Evolutionary conservation across 768 basidiomycete genomes (phyloP), one percentile per base, ranked within the genome.

Genomic region (Collybiopsis luxurians): DNA sequence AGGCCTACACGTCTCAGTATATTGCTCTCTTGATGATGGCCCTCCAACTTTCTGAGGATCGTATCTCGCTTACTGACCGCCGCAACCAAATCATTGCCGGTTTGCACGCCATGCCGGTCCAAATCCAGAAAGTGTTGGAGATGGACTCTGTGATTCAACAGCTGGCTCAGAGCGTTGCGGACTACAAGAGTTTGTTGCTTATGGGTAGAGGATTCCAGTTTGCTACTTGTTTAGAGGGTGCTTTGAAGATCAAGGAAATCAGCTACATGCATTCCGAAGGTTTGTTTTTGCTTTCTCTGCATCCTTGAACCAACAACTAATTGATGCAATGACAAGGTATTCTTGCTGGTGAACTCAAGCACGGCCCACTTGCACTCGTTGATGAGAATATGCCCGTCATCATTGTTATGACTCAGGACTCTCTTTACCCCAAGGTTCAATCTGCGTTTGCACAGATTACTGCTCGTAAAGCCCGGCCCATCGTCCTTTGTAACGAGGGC

Each of bases 121-220:
- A 92, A 73, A 98, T 99, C 73, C 89, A 89, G 76, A 80, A 81
- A 56, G 87, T 98, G 15, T 86, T 99, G 47, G 82, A 85, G 51
- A 82, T 83, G 63, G 97, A 98, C 71, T 72, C 79, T 59, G 73
- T 71, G 17, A 78, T 97, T 59, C 89, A 95, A 69, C 80, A 89
- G 64, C 82, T 99, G 51, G 93, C 95, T 0, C 85, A 79, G n/a
- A 85, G 85, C 27, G 87, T 90, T 24, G 78, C 84, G 26, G 81
- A 85, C 71, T 90, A 94, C 70, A 89, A 92, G 68, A 92, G 89
- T 71, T 75, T 98, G 65, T 76, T 99, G 64, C 81, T 99, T 66
- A 98, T 99, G 95, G 97, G 97, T 55, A 80, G 97, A 69, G 97
- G 97, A 43, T 98, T 96, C 73, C 97, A 99, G 88, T 92, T 96